Base-by-base conservation (phyloP, 2,329 filamentous ascomycete genomes). In the Ceratocystis colombiana region DNA sequence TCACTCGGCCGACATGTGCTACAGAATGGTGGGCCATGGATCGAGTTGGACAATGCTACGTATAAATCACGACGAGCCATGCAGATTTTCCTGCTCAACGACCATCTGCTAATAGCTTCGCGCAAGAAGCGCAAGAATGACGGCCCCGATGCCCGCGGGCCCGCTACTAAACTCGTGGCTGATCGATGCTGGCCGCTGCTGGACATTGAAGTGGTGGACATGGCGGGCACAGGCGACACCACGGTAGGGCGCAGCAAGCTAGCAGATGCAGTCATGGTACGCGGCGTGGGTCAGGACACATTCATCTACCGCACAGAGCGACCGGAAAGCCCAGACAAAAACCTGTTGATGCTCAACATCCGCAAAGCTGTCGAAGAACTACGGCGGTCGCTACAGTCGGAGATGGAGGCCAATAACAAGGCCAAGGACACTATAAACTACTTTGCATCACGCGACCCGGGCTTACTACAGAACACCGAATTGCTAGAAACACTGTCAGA, bases 11-110 rank as follows among this genome's bases (percentile, higher is more conserved):
- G 94, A 48, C 95, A 96, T 74, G 91, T 99, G 59, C 85, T 97
- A 1, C 87, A 96, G 74, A 93, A 97, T 75, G 96, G 91, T 3
- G 88, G 90, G 1, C 84, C 88, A 61, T 99, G 94, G 94, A 89
- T 97, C 68, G 93, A 99, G 77, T 80, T 99, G 68, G 95, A 99
- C 76, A 95, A 94, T 69, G 94, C 94, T 10, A 99, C 94, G 0
- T 97, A 96, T 86, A 96, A 96, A 76, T 90, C 93, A 3, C 82
- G 89, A 69, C 82, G 94, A 53, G 87, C 91, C 33, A 92, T 97
- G 75, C 90, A 96, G 73, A 85, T 99, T 68, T 92, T 97, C 68
- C 76, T 99, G 67, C 80, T 99, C 2, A 99, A 97, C 73, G 94
- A 99, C 73, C 92, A 99, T 75, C 79, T 99, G 1, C 82, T 99